A percentile compares a stretch with the other conserved stretches of the same genome.
Evolutionary conservation across 179 eudicot species (phyloP).

Genomic region (Carnegiea gigantea): DNA sequence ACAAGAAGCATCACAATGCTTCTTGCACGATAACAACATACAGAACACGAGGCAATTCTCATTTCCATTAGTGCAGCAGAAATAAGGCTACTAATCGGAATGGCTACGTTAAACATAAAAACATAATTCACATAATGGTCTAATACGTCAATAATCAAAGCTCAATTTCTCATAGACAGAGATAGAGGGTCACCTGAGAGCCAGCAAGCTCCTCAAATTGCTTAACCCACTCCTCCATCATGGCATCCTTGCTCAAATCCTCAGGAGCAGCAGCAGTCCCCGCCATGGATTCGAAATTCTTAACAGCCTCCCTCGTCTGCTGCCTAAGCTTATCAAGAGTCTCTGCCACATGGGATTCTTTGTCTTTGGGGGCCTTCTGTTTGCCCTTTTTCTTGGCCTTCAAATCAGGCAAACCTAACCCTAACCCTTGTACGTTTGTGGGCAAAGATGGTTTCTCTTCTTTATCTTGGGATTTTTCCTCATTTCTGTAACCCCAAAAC

Average conservation of each 20-base stretch:
- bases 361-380: constrained; percentile 56
- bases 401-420: constrained; percentile 85
- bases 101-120: too few relatives aligned
- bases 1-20: background rate
- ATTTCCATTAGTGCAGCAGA: constrained; percentile 5
- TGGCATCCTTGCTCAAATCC: constrained; percentile 48
- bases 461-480: constrained; percentile 27
- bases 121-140: background rate
- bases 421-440: constrained; percentile 70
- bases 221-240: constrained; percentile 91
- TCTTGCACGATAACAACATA: background rate
- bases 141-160: background rate
- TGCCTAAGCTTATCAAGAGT: constrained; percentile 85
- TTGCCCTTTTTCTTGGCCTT: constrained; percentile 75
- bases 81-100: background rate
- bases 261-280: constrained; percentile 40
- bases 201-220: constrained; percentile 93
- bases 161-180: background rate
- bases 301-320: constrained; percentile 81
- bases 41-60: background rate
- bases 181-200: constrained; percentile 49
- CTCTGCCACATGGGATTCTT: constrained; percentile 70
- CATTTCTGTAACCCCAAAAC: constrained; percentile 40
- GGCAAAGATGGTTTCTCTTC: constrained; percentile 38
- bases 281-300: constrained; percentile 61